Percentiles rank a stretch among this genome's conserved stretches.
Conservation (phyloP, 2,329 filamentous ascomycete species). For the Neopestalotiopsis rosae region DNA sequence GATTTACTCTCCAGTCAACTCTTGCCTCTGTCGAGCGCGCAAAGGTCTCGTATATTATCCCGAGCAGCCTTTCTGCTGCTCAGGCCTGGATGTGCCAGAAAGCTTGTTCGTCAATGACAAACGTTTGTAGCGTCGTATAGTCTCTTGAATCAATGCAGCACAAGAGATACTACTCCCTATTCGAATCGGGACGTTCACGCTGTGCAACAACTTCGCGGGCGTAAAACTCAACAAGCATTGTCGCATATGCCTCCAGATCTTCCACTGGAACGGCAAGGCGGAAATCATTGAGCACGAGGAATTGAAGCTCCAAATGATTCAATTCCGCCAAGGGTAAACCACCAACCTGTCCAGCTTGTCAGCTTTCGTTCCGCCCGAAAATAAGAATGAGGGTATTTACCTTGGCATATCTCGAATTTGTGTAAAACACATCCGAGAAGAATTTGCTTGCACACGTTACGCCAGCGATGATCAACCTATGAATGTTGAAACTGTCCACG, state of each 20-base stretch:
- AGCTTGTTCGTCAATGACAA: background rate
- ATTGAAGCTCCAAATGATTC: slow-evolving; percentile 96
- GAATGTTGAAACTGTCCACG: slow-evolving; percentile 98
- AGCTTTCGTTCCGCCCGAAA: background rate
- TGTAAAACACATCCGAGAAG: slow-evolving; percentile 98
- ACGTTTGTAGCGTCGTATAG: background rate
- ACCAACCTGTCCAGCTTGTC: slow-evolving; percentile 71
- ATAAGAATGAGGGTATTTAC: slow-evolving; percentile 55
- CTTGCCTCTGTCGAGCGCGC: background rate
- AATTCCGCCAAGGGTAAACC: slow-evolving; percentile 90
- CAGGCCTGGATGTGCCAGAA: background rate
- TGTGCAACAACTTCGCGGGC: slow-evolving; percentile 79
- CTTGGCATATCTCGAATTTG: slow-evolving; percentile 98
- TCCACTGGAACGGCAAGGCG: slow-evolving; percentile 91
- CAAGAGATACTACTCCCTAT: slow-evolving; percentile 13
- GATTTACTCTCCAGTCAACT: background rate
- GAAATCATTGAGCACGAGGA: slow-evolving; percentile 94
- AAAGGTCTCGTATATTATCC: background rate
- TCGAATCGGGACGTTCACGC: slow-evolving; percentile 29
- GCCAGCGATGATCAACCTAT: slow-evolving; percentile 92
- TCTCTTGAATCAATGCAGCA: background rate
- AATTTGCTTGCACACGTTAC: slow-evolving; percentile 99
- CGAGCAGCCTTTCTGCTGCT: background rate
- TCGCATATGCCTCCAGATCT: slow-evolving; percentile 95
- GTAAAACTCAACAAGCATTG: slow-evolving; percentile 98